Evolutionary conservation across 2,329 filamentous ascomycete species (phyloP), one percentile per base, ranked within the genome.

Genomic region (Botrytis squamosa): DNA sequence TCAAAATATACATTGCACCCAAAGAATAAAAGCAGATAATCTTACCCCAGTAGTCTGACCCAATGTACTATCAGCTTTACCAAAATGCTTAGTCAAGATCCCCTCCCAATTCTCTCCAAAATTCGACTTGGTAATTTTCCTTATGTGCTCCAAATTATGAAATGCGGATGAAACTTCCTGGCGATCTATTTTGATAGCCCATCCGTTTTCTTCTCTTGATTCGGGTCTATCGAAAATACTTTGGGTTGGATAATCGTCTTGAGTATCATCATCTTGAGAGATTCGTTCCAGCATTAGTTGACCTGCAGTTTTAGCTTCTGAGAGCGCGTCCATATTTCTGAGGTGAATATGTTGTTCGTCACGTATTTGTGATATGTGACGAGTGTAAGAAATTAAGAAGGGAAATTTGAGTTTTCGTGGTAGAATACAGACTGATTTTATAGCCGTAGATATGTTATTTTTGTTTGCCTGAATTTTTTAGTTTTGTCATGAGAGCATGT

Each of bases 331-430:
- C 52, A 29, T 55, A 1, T 3, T 29, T 16, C 5, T 29, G n/a
- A 25, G 14, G 14, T n/a, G 52, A 29, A n/a, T 55, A 55, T 8
- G n/a, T 3, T 55, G 0, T 18, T 2, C 0, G 52, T 55, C 14
- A 12, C 0, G 14, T 7, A 14, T 7, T 18, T 55, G 5, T 16
- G n/a, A 18, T 29, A 18, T 29, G 0, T 29, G 12, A 29, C 8
- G n/a, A 16, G 3, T 18, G 52, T 49, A 25, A 55, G 14, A 8
- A 29, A n/a, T 16, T 4, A 3, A 12, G 3, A 14, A 1, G n/a
- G 14, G 6, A 4, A 29, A 29, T 29, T 55, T 5, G 18, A 16
- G 25, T 29, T 29, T 55, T 9, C 12, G 4, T 1, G 16, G 1
- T 55, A 18, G 1, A 18, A 55, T 16, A 18, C 14, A n/a, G 6